These are phyloP conservation scores for Paramecium bursaria DNA, from an alignment of 73 alveolate genomes.

Conservation along the genomic window DNA sequence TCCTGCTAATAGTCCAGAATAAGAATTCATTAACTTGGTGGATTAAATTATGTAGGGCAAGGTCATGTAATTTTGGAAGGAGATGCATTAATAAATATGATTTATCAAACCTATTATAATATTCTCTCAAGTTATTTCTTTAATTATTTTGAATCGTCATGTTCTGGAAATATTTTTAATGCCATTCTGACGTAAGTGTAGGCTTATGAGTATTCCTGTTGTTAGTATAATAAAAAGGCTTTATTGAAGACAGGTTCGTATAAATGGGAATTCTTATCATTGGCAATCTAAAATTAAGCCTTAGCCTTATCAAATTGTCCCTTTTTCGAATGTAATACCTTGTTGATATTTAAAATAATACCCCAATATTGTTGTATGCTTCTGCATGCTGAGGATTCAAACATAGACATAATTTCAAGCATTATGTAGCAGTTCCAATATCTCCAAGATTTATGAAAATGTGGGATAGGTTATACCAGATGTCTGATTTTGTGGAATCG, in stretches of 20 bases:
- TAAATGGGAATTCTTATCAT: constrained; percentile 24
- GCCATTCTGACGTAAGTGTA: constrained; percentile 46
- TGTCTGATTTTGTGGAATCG: constrained; percentile 59
- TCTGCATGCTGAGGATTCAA: constrained; percentile 70
- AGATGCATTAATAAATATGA: constrained; percentile 44
- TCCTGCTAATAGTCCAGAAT: constrained; percentile 64
- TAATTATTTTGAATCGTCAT: constrained; percentile 61
- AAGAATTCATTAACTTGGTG: constrained; percentile 43
- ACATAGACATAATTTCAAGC: constrained; percentile 43
- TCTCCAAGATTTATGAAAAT: constrained; percentile 67
- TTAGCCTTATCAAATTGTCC: constrained; percentile 58
- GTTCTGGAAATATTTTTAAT: constrained; percentile 62
- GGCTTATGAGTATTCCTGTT: constrained; percentile 52
- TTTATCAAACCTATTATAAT: constrained; percentile 64
- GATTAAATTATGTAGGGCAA: constrained; percentile 57
- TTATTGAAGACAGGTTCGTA: constrained; percentile 60
- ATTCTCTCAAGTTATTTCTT: constrained; percentile 43
- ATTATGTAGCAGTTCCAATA: constrained; percentile 66
- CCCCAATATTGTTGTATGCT: constrained; percentile 67
- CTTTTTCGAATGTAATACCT: constrained; percentile 45
- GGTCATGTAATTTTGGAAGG: constrained; percentile 61
- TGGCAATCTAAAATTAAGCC: constrained; percentile 29
- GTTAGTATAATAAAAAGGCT: constrained; percentile 45
- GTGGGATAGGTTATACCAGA: constrained; percentile 70
- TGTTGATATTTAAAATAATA: not conserved